A percentile compares a stretch with the other conserved stretches of the same genome.
Evolutionary conservation across 352 stramenopile genomes (phyloP).

Genomic region (Phytophthora pisi): DNA sequence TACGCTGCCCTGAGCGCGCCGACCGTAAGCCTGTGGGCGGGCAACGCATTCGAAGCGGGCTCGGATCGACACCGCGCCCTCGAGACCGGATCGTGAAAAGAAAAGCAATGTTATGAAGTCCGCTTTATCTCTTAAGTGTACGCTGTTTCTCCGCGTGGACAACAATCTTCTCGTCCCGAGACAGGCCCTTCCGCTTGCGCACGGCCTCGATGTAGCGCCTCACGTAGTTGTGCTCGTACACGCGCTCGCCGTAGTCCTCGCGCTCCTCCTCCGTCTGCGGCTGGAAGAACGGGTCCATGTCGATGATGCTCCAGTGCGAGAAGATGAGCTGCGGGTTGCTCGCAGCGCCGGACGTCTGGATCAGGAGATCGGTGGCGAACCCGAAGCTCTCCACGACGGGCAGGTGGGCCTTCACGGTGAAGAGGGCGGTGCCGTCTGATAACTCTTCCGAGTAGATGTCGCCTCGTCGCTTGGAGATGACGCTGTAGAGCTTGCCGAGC

Average conservation of each 20-base stretch:
- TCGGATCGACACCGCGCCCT: too few relatives aligned
- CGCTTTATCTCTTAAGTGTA: conserved; percentile 44
- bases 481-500: conserved; percentile 94
- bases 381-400: conserved; percentile 95
- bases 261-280: conserved; percentile 95
- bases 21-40: too few relatives aligned
- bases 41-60: too few relatives aligned
- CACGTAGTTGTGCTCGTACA: conserved; percentile 94
- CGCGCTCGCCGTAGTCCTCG: conserved; percentile 94
- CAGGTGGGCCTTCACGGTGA: conserved; percentile 93
- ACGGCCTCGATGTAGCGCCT: conserved; percentile 94
- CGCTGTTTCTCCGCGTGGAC: conserved; percentile 96
- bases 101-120: too few relatives aligned
- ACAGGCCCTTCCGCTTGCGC: conserved; percentile 94
- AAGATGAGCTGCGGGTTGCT: conserved; percentile 97
- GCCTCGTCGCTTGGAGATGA: conserved; percentile 93
- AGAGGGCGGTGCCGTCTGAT: conserved; percentile 93
- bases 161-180: conserved; percentile 95
- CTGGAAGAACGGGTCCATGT: conserved; percentile 97
- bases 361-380: conserved; percentile 93
- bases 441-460: conserved; percentile 90
- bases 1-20: too few relatives aligned
- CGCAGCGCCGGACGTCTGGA: conserved; percentile 94
- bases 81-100: too few relatives aligned
- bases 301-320: conserved; percentile 93